Evolutionary conservation across 495 filamentous ascomycete genomes (phyloP).

Genomic region (Letharia columbiana): DNA sequence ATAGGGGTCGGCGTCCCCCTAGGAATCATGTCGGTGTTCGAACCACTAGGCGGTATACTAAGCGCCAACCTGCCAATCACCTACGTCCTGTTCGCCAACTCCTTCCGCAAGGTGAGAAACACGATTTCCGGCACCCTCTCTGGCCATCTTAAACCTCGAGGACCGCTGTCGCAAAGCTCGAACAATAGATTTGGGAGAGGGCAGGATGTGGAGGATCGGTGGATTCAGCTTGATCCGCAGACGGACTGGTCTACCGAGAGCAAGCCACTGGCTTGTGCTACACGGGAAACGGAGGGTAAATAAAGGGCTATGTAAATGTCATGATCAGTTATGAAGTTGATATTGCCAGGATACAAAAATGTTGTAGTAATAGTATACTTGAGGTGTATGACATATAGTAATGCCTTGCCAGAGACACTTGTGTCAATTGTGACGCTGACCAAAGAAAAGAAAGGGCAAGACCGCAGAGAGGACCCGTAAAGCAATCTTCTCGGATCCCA

Average conservation of each 20-base stretch:
- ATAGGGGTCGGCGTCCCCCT: conserved; percentile 35
- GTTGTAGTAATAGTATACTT: no score
- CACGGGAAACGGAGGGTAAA: not conserved
- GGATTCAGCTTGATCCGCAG: conserved; percentile 7
- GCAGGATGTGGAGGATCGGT: conserved; percentile 2
- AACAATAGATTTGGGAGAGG: not conserved
- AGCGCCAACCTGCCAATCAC: conserved; percentile 39
- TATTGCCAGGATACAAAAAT: no score
- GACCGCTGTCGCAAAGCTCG: not conserved
- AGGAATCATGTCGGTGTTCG: conserved; percentile 36
- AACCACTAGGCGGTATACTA: conserved; percentile 38
- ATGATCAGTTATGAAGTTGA: no score
- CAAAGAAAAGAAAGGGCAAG: no score
- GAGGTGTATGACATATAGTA: no score
- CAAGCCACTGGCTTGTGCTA: not conserved
- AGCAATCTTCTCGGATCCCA: no score
- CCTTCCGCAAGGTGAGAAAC: not conserved
- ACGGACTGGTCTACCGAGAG: not conserved
- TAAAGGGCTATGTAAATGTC: no score
- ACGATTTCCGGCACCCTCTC: not conserved
- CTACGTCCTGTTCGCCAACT: conserved; percentile 18
- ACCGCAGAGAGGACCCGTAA: no score
- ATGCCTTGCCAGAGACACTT: no score
- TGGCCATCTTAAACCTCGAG: not conserved
- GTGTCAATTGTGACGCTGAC: no score